Base-by-base conservation (phyloP, 768 basidiomycete genomes). In the Suillus subluteus region DNA sequence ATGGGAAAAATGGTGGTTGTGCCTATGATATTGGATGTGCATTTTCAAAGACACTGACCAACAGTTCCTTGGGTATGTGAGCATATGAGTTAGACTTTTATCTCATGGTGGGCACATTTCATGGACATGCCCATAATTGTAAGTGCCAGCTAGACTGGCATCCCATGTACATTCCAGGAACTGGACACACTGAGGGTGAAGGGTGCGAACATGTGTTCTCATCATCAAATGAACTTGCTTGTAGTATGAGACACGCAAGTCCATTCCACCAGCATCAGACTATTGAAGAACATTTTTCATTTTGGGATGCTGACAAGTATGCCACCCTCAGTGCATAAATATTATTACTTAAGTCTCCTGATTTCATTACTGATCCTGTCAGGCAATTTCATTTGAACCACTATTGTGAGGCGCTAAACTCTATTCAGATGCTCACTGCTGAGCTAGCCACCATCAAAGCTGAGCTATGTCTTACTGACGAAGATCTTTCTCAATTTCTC, bases 41-140 rank as follows among this genome's bases (percentile, higher is more conserved):
- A 1, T 73, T 74, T 58, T 30, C 58, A 4, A 67, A 64, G 23
- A 75, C 71, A 1, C n/a, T 73, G 9, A n/a, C 46, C 9, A 61
- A 32, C 7, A 71, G 71, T n/a, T n/a, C n/a, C n/a, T n/a, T n/a
- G n/a, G n/a, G n/a, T n/a, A n/a, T n/a, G n/a, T n/a, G n/a, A n/a
- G n/a, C n/a, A n/a, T n/a, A n/a, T n/a, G n/a, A n/a, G n/a, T n/a
- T n/a, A n/a, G n/a, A n/a, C n/a, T n/a, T n/a, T n/a, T n/a, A n/a
- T n/a, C n/a, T n/a, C n/a, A n/a, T n/a, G n/a, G n/a, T n/a, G n/a
- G n/a, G n/a, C n/a, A n/a, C n/a, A n/a, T 41, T 62, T 41, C 38
- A 62, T 2, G n/a, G 46, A n/a, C 46, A 48, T 4, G 11, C 46
- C n/a, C 21, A 48, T n/a, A 48, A 48, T 4, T 4, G 4, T n/a